Evolutionary conservation across 495 filamentous ascomycete species (phyloP).

Genomic region (Penicillium chermesinum): DNA sequence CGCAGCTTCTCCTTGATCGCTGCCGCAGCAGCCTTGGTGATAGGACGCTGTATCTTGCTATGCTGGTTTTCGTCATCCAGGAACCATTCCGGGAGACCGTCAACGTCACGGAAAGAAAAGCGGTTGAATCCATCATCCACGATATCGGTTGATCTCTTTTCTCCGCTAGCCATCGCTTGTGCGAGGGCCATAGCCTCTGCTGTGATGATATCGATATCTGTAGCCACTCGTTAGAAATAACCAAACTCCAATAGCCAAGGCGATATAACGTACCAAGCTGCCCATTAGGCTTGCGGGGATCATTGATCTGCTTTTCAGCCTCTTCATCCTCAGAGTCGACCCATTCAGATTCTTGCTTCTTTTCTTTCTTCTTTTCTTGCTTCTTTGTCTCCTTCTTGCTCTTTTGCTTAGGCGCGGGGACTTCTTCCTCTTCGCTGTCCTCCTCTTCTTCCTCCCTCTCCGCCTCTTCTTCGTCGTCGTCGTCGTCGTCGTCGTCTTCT

Average conservation of each 20-base stretch:
- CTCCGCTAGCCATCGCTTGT: conserved; percentile 80
- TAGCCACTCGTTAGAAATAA: no score
- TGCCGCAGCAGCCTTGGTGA: conserved; percentile 78
- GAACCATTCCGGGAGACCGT: conserved; percentile 98
- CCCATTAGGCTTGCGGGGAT: conserved; percentile 63
- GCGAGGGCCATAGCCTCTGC: conserved; percentile 99
- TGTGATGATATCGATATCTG: conserved; percentile 96
- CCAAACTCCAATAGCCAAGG: not conserved
- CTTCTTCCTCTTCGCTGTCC: conserved; percentile 17
- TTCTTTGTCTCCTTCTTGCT: conserved; percentile 19
- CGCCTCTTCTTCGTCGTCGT: conserved; percentile 39
- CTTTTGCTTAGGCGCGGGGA: conserved; percentile 15
- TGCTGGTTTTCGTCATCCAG: conserved; percentile 85
- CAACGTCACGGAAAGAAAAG: conserved; percentile 80
- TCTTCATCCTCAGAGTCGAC: conserved; percentile 54
- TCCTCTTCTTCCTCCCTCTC: conserved; percentile 36
- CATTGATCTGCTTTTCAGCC: conserved; percentile 58
- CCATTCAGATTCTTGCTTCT: conserved; percentile 53
- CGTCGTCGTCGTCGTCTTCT: conserved; percentile 33
- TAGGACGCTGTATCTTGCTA: conserved; percentile 77
- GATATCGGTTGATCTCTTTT: conserved; percentile 70
- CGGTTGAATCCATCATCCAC: conserved; percentile 93
- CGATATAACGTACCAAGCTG: conserved; percentile 53
- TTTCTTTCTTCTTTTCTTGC: no score
- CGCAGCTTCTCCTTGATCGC: conserved; percentile 96